Conservation (phyloP, 192 early-diverging fungal genomes). For the Allomyces javanicus region DNA sequence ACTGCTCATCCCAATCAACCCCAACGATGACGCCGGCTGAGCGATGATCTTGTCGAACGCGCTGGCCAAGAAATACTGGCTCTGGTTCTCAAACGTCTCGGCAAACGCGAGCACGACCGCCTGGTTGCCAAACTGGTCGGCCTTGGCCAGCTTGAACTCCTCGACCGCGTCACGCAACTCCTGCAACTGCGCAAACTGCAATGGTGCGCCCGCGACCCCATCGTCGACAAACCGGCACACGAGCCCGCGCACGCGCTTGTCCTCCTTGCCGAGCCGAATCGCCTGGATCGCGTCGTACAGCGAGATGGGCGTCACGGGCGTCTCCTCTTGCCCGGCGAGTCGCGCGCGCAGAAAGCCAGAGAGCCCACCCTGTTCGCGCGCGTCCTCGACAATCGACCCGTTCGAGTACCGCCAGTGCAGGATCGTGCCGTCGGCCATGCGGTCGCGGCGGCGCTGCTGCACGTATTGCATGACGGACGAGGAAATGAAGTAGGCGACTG, state of each 20-base stretch:
- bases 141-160: constrained; percentile 27
- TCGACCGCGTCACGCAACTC: constrained; percentile 33
- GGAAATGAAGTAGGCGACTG: too few species aligned
- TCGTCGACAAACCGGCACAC: constrained; percentile 13
- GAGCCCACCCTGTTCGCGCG: too few species aligned
- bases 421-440: constrained; percentile 4
- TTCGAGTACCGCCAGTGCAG: constrained; percentile 10
- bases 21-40: constrained; percentile 36
- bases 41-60: constrained; percentile 38
- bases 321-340: too few species aligned
- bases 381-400: constrained; percentile 11
- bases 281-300: constrained; percentile 20
- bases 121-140: constrained; percentile 17
- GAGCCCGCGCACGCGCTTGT: constrained; percentile 18
- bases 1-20: constrained; percentile 29
- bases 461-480: too few species aligned
- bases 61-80: constrained; percentile 42
- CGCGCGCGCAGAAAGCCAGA: too few species aligned
- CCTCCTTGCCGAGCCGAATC: constrained; percentile 24
- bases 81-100: constrained; percentile 46
- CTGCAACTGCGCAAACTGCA: constrained; percentile 37
- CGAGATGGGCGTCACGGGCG: constrained; percentile 1
- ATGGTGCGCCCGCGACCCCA: constrained; percentile 4
- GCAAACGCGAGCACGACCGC: constrained; percentile 36
- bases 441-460: too few species aligned